Evolutionary conservation across 2,329 filamentous ascomycete species (phyloP).

Genomic region (Colletotrichum sidae): DNA sequence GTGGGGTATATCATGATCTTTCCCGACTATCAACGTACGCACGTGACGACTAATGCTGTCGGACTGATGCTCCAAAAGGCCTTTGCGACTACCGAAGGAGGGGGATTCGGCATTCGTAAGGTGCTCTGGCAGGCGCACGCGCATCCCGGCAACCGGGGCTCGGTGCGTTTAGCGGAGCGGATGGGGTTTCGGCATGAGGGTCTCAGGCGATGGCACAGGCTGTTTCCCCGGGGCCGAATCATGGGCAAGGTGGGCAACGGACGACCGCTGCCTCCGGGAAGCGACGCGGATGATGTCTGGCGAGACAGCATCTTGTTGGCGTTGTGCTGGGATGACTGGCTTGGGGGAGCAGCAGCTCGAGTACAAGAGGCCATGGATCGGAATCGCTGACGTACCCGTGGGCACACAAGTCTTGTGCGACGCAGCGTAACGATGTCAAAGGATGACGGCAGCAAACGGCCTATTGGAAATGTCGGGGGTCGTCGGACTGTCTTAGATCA

Average conservation of each 20-base stretch:
- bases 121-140: slow-evolving; percentile 48
- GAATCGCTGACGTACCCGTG: not conserved
- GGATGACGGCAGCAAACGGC: not conserved
- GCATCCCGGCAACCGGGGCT: slow-evolving; percentile 42
- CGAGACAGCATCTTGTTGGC: slow-evolving; percentile 42
- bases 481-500: slow-evolving; percentile 7
- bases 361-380: slow-evolving; percentile 38
- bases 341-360: slow-evolving; percentile 36
- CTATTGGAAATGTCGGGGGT: not conserved
- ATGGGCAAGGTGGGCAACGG: slow-evolving; percentile 43
- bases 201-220: slow-evolving; percentile 46
- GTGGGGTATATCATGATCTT: slow-evolving; percentile 50
- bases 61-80: slow-evolving; percentile 48
- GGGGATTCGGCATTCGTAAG: slow-evolving; percentile 43
- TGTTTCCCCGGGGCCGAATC: slow-evolving; percentile 40
- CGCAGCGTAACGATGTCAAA: not conserved
- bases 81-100: slow-evolving; percentile 32
- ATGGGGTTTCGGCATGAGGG: slow-evolving; percentile 49
- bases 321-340: slow-evolving; percentile 48
- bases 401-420: not conserved
- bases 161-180: slow-evolving; percentile 44
- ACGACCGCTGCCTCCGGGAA: slow-evolving; percentile 38
- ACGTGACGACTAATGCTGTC: slow-evolving; percentile 49
- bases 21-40: slow-evolving; percentile 48
- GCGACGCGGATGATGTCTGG: slow-evolving; percentile 42